phyloP scores from a whole-genome alignment of 345 rosid species.

The Linum lewisii region DNA sequence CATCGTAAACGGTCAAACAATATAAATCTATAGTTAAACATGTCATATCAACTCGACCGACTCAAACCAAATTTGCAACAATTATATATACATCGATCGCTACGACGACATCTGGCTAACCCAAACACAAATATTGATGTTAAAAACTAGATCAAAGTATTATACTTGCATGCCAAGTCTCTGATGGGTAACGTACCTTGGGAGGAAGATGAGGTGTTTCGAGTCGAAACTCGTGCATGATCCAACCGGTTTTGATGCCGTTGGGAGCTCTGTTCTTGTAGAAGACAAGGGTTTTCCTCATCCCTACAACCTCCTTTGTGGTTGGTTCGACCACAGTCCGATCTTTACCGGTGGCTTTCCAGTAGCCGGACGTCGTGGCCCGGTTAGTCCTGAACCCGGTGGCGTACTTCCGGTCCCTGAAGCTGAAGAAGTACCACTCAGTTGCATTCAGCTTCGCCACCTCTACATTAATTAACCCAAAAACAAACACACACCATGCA shows the following conservation, averaged over 20 bases:
- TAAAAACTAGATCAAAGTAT: no score
- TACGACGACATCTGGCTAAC: no score
- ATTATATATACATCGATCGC: no score
- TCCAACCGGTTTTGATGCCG: conserved; percentile 1
- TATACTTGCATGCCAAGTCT: no score
- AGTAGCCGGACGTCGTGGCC: conserved; percentile 1
- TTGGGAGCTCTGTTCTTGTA: conserved; percentile 1
- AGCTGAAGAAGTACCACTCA: conserved; percentile 6
- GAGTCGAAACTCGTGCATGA: conserved; percentile 4
- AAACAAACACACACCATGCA: no score
- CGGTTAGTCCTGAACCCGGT: neutral
- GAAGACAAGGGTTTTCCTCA: conserved; percentile 5
- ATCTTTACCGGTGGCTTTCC: conserved; percentile 3
- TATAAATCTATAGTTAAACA: no score
- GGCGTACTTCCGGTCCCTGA: conserved; percentile 6
- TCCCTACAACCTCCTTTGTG: neutral
- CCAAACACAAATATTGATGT: no score
- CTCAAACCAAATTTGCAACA: no score
- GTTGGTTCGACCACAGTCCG: neutral
- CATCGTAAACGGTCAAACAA: no score
- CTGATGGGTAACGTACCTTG: neutral
- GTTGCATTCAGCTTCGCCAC: no score
- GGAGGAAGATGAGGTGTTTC: neutral
- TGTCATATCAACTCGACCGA: no score
- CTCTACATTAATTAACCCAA: no score